These are phyloP conservation scores for Thecaphora thlaspeos DNA, from an alignment of 1,284 basidiomycete species.

Conservation along the genomic window DNA sequence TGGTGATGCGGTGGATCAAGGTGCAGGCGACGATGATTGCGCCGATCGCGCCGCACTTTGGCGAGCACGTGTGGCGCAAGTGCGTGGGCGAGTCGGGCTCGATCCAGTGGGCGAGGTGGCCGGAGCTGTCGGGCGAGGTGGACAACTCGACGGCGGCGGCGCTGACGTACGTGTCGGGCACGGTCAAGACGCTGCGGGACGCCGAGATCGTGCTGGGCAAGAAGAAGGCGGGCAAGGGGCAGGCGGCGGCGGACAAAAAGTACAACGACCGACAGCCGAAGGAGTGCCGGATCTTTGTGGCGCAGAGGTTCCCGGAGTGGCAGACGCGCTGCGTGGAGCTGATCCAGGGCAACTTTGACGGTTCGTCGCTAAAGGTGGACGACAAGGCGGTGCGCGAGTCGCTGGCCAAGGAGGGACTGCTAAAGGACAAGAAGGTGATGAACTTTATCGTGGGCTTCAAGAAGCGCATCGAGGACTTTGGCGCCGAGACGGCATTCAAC, in stretches of 20 bases:
- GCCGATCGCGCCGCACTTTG: slow-evolving; percentile 91
- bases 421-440: slow-evolving; percentile 95
- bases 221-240: slow-evolving; percentile 46
- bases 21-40: slow-evolving; percentile 75
- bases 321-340: slow-evolving; percentile 79
- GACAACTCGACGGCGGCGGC: slow-evolving; percentile 65
- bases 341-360: slow-evolving; percentile 71
- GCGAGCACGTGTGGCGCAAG: slow-evolving; percentile 81
- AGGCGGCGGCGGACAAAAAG: slow-evolving; percentile 22
- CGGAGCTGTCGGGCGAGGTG: slow-evolving; percentile 63
- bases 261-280: slow-evolving; percentile 63
- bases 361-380: slow-evolving; percentile 70
- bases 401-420: slow-evolving; percentile 73
- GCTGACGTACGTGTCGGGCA: slow-evolving; percentile 74
- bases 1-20: slow-evolving; percentile 76
- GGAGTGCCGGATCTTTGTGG: slow-evolving; percentile 82
- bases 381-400: slow-evolving; percentile 75
- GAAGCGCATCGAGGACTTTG: slow-evolving; percentile 81
- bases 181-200: slow-evolving; percentile 84
- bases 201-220: slow-evolving; percentile 65
- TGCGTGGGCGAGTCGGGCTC: slow-evolving; percentile 74
- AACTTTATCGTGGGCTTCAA: slow-evolving; percentile 91
- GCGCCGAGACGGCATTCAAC: slow-evolving; percentile 77
- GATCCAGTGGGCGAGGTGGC: slow-evolving; percentile 80
- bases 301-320: slow-evolving; percentile 89